These are phyloP conservation scores for Plenodomus tracheiphilus DNA, from an alignment of 2,329 filamentous ascomycete species.

Conservation along the genomic window DNA sequence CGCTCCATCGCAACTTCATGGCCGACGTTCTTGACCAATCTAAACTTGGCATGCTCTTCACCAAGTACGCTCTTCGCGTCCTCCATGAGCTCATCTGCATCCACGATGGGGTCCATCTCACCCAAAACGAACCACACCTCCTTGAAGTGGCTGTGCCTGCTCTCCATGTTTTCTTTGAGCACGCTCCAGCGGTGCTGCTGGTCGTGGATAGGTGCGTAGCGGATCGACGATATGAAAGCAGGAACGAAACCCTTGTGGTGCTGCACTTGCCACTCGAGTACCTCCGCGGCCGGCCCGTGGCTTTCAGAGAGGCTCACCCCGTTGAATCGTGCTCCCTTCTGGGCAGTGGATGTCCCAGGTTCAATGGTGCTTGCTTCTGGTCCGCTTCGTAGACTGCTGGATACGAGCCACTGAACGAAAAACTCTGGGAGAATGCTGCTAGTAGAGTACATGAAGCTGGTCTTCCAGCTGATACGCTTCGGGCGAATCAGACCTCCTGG, in stretches of 20 bases:
- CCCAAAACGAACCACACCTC: conserved; percentile 70
- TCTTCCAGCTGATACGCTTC: conserved; percentile 63
- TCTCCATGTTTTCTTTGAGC: conserved; percentile 50
- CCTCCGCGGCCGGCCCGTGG: conserved; percentile 21
- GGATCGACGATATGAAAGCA: conserved; percentile 72
- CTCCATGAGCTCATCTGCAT: conserved; percentile 63
- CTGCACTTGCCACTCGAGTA: conserved; percentile 71
- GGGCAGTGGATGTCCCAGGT: not conserved
- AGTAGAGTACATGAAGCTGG: conserved; percentile 65
- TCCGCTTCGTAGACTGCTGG: conserved; percentile 15
- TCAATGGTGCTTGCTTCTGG: conserved; percentile 3
- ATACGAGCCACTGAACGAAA: conserved; percentile 52
- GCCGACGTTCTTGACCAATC: conserved; percentile 60
- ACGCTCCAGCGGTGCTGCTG: conserved; percentile 65
- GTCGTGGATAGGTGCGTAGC: conserved; percentile 69
- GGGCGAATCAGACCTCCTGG: conserved; percentile 74
- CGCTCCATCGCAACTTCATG: conserved; percentile 71
- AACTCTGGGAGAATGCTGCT: conserved; percentile 58
- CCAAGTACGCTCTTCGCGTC: conserved; percentile 65
- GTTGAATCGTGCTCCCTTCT: conserved; percentile 2
- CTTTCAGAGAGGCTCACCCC: conserved; percentile 2
- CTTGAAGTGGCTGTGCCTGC: conserved; percentile 41
- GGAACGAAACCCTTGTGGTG: conserved; percentile 69
- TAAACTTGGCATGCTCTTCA: conserved; percentile 58
- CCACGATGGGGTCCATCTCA: conserved; percentile 66